Evolutionary conservation across 1,139 yeast genomes (phyloP).

Genomic region (Yamadazyma kanchanaburiensis): DNA sequence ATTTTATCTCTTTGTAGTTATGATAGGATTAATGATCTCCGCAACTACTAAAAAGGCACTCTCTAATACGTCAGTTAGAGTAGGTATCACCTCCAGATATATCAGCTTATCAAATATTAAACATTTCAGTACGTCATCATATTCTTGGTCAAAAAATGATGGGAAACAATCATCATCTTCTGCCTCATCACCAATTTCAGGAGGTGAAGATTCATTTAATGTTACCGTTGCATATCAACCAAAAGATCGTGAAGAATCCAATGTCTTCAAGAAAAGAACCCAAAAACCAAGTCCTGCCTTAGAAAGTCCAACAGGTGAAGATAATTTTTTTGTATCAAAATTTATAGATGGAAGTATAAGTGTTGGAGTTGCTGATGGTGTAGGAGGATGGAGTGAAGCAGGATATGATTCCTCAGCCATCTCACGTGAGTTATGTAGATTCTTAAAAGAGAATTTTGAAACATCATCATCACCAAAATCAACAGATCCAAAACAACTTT

Average conservation of each 20-base stretch:
- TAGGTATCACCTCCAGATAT: neutral
- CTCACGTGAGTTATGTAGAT: conserved; percentile 61
- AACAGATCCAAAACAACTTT: conserved; percentile 56
- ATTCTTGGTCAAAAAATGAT: conserved; percentile 17
- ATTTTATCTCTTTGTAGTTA: conserved; percentile 17
- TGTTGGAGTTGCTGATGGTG: conserved; percentile 95
- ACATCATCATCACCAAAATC: conserved; percentile 7
- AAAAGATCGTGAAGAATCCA: conserved; percentile 55
- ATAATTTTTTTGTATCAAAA: conserved; percentile 64
- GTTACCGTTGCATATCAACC: conserved; percentile 73
- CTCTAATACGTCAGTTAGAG: too few species aligned
- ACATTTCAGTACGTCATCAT: conserved; percentile 17
- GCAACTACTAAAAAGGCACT: conserved; percentile 20
- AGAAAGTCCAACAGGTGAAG: conserved; percentile 79
- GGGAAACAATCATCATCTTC: conserved; percentile 12
- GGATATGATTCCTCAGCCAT: conserved; percentile 88
- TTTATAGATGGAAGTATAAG: conserved; percentile 48
- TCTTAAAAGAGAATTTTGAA: conserved; percentile 31
- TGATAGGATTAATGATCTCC: conserved; percentile 30
- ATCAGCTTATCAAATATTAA: conserved; percentile 3
- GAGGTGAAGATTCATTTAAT: conserved; percentile 32
- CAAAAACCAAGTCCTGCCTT: conserved; percentile 28
- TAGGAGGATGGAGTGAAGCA: conserved; percentile 94
- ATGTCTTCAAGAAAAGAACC: conserved; percentile 34
- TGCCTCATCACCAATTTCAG: conserved; percentile 13